phyloP scores from a whole-genome alignment of 1,284 basidiomycete species.

The Rhodotorula sp. region DNA sequence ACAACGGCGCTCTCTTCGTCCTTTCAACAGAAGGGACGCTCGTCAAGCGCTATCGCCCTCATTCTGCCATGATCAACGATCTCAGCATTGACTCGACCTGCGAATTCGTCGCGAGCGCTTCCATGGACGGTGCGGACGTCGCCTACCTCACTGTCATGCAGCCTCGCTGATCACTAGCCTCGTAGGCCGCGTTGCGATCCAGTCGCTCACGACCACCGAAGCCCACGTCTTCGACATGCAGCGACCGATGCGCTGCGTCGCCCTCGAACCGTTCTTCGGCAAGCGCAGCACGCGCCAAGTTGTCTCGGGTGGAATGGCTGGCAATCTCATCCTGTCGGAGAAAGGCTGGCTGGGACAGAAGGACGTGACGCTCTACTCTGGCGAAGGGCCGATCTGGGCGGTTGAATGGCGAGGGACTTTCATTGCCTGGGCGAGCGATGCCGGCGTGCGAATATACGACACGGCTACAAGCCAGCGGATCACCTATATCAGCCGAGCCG shows the following conservation, averaged over 20 bases:
- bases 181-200: constrained; percentile 80
- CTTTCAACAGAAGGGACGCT: constrained; percentile 57
- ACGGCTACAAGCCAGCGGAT: constrained; percentile 74
- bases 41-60: constrained; percentile 86
- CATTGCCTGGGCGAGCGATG: constrained; percentile 95
- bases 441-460: constrained; percentile 95
- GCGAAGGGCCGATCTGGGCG: constrained; percentile 94
- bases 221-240: constrained; percentile 87
- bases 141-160: too few species aligned
- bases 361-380: constrained; percentile 78
- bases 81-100: constrained; percentile 79
- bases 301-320: constrained; percentile 90
- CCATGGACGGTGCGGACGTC: constrained; percentile 76
- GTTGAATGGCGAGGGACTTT: constrained; percentile 80
- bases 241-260: constrained; percentile 84
- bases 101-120: constrained; percentile 89
- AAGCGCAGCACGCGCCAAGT: constrained; percentile 78
- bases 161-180: background rate
- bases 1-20: constrained; percentile 79
- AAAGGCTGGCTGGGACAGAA: constrained; percentile 97
- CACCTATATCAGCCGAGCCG: constrained; percentile 79
- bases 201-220: constrained; percentile 77
- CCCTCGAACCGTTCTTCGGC: constrained; percentile 87
- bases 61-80: constrained; percentile 84
- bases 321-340: constrained; percentile 79